A percentile compares a stretch with the other conserved stretches of the same genome.
Conservation (phyloP, 1,284 basidiomycete genomes). For the Cryptococcus sp. region DNA sequence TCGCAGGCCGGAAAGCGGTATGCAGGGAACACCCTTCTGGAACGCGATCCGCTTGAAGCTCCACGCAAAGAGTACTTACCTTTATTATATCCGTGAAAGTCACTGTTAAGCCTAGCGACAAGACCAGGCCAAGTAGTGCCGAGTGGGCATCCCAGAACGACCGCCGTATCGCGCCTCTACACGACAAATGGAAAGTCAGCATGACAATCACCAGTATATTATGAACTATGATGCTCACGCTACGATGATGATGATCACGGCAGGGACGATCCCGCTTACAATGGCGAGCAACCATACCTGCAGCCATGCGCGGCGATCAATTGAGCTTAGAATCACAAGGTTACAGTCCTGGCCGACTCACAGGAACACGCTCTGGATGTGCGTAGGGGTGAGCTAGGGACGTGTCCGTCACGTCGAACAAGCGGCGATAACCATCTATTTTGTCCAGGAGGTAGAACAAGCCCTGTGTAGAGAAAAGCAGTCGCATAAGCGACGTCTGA, state of each 20-base stretch:
- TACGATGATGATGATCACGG: conserved; percentile 67
- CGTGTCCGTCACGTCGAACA: conserved; percentile 77
- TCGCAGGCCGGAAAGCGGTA: too few species aligned
- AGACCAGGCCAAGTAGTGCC: conserved; percentile 64
- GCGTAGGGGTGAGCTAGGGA: conserved; percentile 70
- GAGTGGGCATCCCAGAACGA: conserved; percentile 88
- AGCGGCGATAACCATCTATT: conserved; percentile 76
- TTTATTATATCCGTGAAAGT: conserved; percentile 82
- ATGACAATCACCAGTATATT: not conserved
- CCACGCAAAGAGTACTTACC: conserved; percentile 26
- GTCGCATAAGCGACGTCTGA: not conserved
- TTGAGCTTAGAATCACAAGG: not conserved
- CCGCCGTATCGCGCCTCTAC: conserved; percentile 53
- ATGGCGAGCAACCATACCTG: conserved; percentile 63
- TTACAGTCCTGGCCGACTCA: conserved; percentile 49
- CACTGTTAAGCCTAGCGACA: conserved; percentile 50
- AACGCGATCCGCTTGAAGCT: too few species aligned
- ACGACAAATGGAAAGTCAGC: not conserved
- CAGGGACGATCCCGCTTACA: conserved; percentile 68
- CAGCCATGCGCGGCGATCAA: not conserved
- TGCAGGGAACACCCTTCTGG: too few species aligned
- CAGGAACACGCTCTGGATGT: conserved; percentile 79
- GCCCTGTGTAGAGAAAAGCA: conserved; percentile 35
- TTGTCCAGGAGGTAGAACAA: conserved; percentile 72
- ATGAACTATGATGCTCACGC: conserved; percentile 54